Conservation (phyloP, 2,329 filamentous ascomycete species). For the Aulographum hederae region DNA sequence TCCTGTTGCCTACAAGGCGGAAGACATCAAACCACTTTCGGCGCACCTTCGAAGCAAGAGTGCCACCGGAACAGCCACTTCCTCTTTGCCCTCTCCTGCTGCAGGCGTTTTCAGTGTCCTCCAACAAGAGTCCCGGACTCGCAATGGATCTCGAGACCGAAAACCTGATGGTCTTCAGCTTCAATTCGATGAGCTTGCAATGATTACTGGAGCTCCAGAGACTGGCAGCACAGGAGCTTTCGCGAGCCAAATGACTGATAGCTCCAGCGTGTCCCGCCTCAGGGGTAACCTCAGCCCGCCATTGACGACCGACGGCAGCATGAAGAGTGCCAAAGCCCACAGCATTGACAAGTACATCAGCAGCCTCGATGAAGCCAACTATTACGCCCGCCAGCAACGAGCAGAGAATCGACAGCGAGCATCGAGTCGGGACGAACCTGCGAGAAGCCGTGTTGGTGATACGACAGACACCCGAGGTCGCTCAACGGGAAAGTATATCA, state of each 20-base stretch:
- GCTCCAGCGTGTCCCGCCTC: neutral
- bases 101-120: constrained; percentile 44
- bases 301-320: constrained; percentile 14
- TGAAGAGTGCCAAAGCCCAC: constrained; percentile 38
- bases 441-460: constrained; percentile 26
- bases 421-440: constrained; percentile 31
- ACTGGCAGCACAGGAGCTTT: constrained; percentile 15
- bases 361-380: constrained; percentile 62
- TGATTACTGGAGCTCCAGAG: constrained; percentile 8
- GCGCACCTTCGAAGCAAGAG: no score
- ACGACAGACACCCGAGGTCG: constrained; percentile 54
- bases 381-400: constrained; percentile 29
- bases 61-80: no score
- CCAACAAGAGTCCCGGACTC: constrained; percentile 40
- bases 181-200: constrained; percentile 24
- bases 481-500: constrained; percentile 46
- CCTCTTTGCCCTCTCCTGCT: constrained; percentile 51
- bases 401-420: constrained; percentile 22
- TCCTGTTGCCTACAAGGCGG: constrained; percentile 16
- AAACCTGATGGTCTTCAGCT: constrained; percentile 54
- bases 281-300: constrained; percentile 15
- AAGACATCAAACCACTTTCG: neutral
- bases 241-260: neutral
- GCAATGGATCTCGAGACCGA: constrained; percentile 57
- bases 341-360: constrained; percentile 73